Conservation (phyloP, 441 rosid species). For the Macaranga tanarius region DNA sequence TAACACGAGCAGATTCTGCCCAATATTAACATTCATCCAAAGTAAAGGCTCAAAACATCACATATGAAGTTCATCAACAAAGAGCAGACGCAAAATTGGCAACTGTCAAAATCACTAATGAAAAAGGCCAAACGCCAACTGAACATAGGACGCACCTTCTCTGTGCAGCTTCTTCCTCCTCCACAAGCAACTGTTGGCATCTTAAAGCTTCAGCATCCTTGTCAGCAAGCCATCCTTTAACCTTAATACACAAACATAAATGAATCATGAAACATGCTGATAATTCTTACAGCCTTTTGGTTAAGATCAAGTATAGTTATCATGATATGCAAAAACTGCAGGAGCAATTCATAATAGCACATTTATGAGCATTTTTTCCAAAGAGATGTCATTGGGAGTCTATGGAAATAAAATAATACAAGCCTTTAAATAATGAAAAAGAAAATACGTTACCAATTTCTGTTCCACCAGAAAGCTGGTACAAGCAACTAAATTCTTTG, state of each 20-base stretch:
- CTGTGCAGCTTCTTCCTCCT: conserved; percentile 96
- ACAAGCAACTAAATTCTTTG: conserved; percentile 81
- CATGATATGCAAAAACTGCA: background rate
- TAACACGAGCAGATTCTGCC: background rate
- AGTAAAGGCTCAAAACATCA: background rate
- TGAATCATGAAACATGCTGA: conserved; percentile 8
- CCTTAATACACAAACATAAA: conserved; percentile 37
- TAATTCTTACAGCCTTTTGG: background rate
- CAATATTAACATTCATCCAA: background rate
- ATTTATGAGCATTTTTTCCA: background rate
- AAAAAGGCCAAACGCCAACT: background rate
- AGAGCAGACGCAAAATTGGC: background rate
- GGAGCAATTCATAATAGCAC: background rate
- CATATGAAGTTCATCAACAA: conserved; percentile 1
- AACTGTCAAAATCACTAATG: background rate
- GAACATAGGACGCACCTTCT: conserved; percentile 51
- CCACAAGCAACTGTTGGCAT: conserved; percentile 87
- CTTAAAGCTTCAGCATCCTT: conserved; percentile 94
- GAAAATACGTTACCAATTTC: conserved; percentile 56
- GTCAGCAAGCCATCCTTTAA: conserved; percentile 88
- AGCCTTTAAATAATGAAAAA: conserved; percentile 12
- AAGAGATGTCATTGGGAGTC: background rate
- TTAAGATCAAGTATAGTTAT: conserved; percentile 7
- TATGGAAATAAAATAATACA: background rate
- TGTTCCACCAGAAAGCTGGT: conserved; percentile 86